Evolutionary conservation across 345 rosid species (phyloP), one percentile per base, ranked within the genome.

Genomic region (Syzygium aromaticum): DNA sequence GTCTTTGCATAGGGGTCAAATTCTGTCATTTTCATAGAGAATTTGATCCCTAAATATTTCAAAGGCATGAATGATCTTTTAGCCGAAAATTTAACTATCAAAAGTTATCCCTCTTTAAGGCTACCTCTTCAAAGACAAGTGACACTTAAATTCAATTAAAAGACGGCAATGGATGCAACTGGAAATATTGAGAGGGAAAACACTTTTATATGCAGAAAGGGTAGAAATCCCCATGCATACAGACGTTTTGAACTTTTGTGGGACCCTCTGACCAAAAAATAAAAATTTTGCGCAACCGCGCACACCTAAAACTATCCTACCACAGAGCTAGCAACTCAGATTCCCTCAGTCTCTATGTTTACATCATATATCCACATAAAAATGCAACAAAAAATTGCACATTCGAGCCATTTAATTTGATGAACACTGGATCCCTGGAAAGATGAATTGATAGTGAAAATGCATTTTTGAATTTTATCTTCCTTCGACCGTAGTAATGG

Each of bases 391-490:
- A 27, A 59, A 1, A 59, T 59, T 59, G 67, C 67, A 59, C 25
- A 57, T 27, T 5, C 16, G 12, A 59, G 67, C 67, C 4, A 15
- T 5, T 27, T 59, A 59, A 59, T 59, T 59, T 12, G 67, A 6
- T 12, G 67, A 59, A 5, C 67, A 59, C 1, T 27, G 30, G 27
- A 27, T 12, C 30, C 8, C 0, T 61, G 30, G 6, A 61, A 27
- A 61, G 67, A 61, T 61, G 8, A 27, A 61, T 27, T 27, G 67
- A 27, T 61, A 12, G 67, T 61, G 67, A 61, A 59, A 61, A 27
- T 61, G 67, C 67, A 61, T 61, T 27, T 61, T 33, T 27, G 67
- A 61, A 27, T n/a, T 61, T 30, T 89, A 88, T 64, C 92, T 89
- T 86, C 80, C 52, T 59, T 40, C 85, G n/a, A 40, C 33, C 10